Evolutionary conservation across 768 basidiomycete genomes (phyloP).

Genomic region (Candolleomyces efflorescens): DNA sequence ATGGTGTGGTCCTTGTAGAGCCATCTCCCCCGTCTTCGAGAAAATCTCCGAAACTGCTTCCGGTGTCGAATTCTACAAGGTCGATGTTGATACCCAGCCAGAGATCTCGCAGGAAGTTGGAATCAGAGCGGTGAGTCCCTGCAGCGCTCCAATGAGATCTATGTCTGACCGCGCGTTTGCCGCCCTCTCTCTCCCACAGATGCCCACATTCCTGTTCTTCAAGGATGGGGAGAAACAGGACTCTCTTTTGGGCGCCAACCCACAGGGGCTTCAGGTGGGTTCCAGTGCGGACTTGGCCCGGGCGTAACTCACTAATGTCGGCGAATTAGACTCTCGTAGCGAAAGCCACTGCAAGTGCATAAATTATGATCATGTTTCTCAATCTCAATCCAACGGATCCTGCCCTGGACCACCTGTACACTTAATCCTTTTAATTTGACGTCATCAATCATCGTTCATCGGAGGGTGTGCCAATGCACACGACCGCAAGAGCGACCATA

Average conservation of each 20-base stretch:
- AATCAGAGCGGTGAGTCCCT: conserved; percentile 52
- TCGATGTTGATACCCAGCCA: conserved; percentile 61
- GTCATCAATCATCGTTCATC: too few relatives aligned
- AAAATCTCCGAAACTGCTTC: conserved; percentile 35
- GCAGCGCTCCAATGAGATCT: neutral
- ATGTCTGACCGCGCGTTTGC: too few relatives aligned
- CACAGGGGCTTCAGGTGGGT: conserved; percentile 36
- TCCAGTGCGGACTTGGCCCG: neutral
- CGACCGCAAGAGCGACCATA: too few relatives aligned
- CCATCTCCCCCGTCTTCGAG: conserved; percentile 65
- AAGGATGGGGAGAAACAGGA: conserved; percentile 29
- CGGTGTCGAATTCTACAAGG: conserved; percentile 60
- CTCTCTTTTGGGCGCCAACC: conserved; percentile 47
- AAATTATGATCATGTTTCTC: neutral
- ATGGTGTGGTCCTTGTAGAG: conserved; percentile 71
- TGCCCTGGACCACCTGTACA: too few relatives aligned
- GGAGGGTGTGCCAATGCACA: too few relatives aligned
- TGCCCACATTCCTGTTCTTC: conserved; percentile 40
- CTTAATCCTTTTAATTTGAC: too few relatives aligned
- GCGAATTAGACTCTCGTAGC: neutral
- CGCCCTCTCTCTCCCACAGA: conserved; percentile 19
- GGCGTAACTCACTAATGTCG: neutral
- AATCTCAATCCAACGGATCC: too few relatives aligned
- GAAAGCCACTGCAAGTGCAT: neutral
- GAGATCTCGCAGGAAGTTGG: conserved; percentile 55